These are phyloP conservation scores for Coniochaeta sp. DNA, from an alignment of 2,329 filamentous ascomycete genomes.

Conservation along the genomic window DNA sequence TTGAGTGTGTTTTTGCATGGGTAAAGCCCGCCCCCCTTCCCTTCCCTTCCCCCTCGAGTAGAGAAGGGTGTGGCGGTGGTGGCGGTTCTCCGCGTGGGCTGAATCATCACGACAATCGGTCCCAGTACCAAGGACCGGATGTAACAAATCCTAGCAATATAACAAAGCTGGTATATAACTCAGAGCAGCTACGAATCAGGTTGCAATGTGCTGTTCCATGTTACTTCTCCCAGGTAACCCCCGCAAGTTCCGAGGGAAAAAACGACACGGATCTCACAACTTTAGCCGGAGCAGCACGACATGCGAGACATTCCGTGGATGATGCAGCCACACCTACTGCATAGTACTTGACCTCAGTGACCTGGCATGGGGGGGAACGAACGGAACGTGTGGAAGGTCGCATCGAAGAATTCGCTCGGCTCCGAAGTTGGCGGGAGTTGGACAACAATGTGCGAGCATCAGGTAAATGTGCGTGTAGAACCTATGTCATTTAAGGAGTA, in stretches of 20 bases:
- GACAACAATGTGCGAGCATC: neutral
- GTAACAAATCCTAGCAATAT: neutral
- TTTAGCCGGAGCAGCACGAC: neutral
- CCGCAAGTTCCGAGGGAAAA: neutral
- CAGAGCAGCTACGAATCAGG: neutral
- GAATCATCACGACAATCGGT: neutral
- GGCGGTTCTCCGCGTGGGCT: neutral
- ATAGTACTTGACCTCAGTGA: too few species aligned
- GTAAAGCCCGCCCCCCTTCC: too few species aligned
- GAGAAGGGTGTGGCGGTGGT: neutral
- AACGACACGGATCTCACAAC: neutral
- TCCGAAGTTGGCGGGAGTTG: neutral
- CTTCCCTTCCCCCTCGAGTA: too few species aligned
- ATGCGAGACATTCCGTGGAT: neutral
- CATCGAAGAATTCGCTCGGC: neutral
- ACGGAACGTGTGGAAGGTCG: neutral
- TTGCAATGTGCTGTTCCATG: neutral
- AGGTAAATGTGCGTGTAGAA: neutral
- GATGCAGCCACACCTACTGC: neutral
- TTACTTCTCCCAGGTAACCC: neutral
- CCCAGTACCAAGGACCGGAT: neutral
- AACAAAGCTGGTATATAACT: neutral
- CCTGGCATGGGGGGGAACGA: neutral
- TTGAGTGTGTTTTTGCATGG: conserved; percentile 37
- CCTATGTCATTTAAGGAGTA: neutral